A percentile compares a stretch with the other conserved stretches of the same genome.
These are phyloP conservation scores for Poterioochromonas sp. DNA, from an alignment of 352 stramenopile species.

Conservation along the genomic window DNA sequence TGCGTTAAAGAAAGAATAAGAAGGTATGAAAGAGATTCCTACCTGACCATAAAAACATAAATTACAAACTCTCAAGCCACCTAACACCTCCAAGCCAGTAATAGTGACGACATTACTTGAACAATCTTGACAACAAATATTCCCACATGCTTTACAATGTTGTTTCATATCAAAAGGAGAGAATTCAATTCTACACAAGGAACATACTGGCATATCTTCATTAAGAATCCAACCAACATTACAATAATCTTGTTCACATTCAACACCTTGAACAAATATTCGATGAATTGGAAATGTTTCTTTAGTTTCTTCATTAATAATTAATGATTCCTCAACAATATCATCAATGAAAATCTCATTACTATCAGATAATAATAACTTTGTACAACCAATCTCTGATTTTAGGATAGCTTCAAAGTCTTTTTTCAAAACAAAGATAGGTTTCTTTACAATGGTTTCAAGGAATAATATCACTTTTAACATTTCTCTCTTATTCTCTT, in stretches of 20 bases:
- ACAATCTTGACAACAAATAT: constrained; percentile 39
- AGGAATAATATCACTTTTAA: too few species aligned
- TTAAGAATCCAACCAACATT: constrained; percentile 1
- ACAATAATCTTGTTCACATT: neutral
- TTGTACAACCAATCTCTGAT: too few species aligned
- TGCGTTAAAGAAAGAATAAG: too few species aligned
- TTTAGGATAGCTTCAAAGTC: neutral
- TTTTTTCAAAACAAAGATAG: neutral
- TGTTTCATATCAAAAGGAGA: constrained; percentile 6
- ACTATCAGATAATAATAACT: too few species aligned
- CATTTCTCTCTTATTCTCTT: too few species aligned
- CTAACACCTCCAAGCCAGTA: neutral
- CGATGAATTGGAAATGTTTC: constrained; percentile 4
- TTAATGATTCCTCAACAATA: too few species aligned
- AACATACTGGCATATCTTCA: neutral
- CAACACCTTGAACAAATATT: neutral
- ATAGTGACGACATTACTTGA: constrained; percentile 13
- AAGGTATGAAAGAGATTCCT: too few species aligned
- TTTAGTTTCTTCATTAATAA: too few species aligned
- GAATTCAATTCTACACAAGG: neutral
- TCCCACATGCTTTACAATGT: constrained; percentile 45
- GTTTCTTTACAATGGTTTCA: neutral
- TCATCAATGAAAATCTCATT: too few species aligned
- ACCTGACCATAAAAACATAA: neutral
- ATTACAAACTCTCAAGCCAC: neutral